These are phyloP conservation scores for Starmerella powellii DNA, from an alignment of 805 yeast genomes.

Conservation along the genomic window DNA sequence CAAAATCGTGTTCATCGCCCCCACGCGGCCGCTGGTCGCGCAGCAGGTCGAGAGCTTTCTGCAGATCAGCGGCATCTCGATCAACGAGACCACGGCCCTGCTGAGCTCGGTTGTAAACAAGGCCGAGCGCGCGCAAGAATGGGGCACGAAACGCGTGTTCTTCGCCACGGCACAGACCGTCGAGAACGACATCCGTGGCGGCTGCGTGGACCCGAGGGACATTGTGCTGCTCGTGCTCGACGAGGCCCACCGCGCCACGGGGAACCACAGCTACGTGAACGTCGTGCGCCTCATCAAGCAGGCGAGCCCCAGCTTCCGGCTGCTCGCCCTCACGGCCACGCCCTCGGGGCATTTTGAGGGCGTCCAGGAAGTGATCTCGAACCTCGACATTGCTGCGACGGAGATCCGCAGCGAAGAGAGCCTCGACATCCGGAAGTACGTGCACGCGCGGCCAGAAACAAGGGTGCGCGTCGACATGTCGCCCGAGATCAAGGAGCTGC, in stretches of 20 bases:
- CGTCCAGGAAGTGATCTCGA: constrained; percentile 72
- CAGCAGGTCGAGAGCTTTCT: constrained; percentile 93
- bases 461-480: constrained; percentile 45
- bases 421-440: constrained; percentile 64
- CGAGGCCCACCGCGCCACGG: constrained; percentile 91
- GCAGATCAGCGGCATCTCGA: constrained; percentile 72
- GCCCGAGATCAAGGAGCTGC: constrained; percentile 43
- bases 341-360: constrained; percentile 83
- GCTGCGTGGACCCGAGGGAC: constrained; percentile 61
- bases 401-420: constrained; percentile 81
- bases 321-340: constrained; percentile 87
- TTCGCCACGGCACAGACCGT: constrained; percentile 96
- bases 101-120: constrained; percentile 39
- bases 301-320: constrained; percentile 54
- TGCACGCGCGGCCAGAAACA: constrained; percentile 54
- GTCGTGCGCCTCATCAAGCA: constrained; percentile 58
- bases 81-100: constrained; percentile 40
- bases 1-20: constrained; percentile 89
- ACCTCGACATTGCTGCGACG: constrained; percentile 58
- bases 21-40: constrained; percentile 89
- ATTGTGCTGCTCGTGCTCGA: constrained; percentile 73
- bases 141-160: constrained; percentile 67
- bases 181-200: constrained; percentile 72
- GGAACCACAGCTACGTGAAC: constrained; percentile 77
- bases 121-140: constrained; percentile 56